These are phyloP conservation scores for Panaeolus cyanescens DNA, from an alignment of 768 basidiomycete genomes.

Conservation along the genomic window DNA sequence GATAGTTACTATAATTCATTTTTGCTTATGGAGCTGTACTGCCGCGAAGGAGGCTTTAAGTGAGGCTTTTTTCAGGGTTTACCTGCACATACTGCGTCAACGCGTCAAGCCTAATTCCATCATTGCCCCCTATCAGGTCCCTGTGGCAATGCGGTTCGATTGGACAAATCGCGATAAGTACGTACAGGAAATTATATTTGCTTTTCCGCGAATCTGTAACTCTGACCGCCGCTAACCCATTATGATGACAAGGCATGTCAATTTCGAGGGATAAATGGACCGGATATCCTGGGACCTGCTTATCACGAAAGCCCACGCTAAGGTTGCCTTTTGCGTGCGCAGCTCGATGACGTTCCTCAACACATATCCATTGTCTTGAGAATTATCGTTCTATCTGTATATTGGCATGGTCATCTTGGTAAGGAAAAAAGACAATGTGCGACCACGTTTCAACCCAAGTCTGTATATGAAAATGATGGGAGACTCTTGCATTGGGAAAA, in stretches of 20 bases:
- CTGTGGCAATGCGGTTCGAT: conserved; percentile 13
- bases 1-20: not conserved
- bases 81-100: not conserved
- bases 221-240: not conserved
- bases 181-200: not conserved
- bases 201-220: not conserved
- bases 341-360: not conserved
- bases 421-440: too few species aligned
- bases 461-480: too few species aligned
- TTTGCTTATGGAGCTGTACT: not conserved
- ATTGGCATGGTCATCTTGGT: too few species aligned
- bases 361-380: too few species aligned
- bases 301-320: not conserved
- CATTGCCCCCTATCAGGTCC: conserved; percentile 10
- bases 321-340: not conserved
- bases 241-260: conserved; percentile 2
- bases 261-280: not conserved
- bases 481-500: too few species aligned
- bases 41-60: not conserved
- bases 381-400: too few species aligned
- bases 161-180: conserved; percentile 2
- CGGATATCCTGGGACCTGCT: not conserved
- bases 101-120: conserved; percentile 20
- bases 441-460: too few species aligned
- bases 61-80: not conserved